These are phyloP conservation scores for Exophiala alcalophila DNA, from an alignment of 2,329 filamentous ascomycete genomes.

Conservation along the genomic window DNA sequence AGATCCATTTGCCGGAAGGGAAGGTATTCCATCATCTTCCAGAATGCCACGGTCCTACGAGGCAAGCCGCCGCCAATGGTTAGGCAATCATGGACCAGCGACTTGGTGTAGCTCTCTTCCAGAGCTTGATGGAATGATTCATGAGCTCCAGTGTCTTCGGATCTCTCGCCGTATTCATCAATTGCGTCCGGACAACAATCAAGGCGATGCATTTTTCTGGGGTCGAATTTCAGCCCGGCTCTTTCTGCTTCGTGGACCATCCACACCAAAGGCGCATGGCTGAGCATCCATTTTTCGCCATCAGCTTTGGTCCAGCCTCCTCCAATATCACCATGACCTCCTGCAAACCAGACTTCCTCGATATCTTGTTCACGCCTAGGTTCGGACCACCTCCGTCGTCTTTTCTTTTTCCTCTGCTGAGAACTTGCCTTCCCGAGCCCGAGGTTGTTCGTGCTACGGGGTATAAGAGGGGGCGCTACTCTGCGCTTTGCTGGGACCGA, in stretches of 20 bases:
- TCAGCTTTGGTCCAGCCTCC: slow-evolving; percentile 53
- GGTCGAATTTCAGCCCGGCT: slow-evolving; percentile 69
- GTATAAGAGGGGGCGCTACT: no score
- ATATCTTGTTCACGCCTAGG: slow-evolving; percentile 63
- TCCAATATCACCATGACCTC: slow-evolving; percentile 74
- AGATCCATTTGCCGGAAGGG: slow-evolving; percentile 80
- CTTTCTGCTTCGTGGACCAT: slow-evolving; percentile 64
- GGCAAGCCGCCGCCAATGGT: slow-evolving; percentile 61
- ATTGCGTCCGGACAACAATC: slow-evolving; percentile 54
- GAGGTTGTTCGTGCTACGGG: no score
- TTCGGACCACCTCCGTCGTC: slow-evolving; percentile 31
- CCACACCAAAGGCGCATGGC: slow-evolving; percentile 67
- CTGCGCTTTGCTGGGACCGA: no score
- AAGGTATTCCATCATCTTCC: slow-evolving; percentile 78
- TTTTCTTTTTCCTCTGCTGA: slow-evolving; percentile 7
- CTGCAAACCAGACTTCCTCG: slow-evolving; percentile 71
- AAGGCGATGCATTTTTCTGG: slow-evolving; percentile 40
- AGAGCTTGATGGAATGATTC: slow-evolving; percentile 57
- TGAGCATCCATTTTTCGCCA: slow-evolving; percentile 58
- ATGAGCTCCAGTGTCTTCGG: slow-evolving; percentile 8
- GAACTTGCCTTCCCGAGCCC: no score
- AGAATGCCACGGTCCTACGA: slow-evolving; percentile 57
- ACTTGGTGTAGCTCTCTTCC: slow-evolving; percentile 45
- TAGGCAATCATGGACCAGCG: slow-evolving; percentile 68
- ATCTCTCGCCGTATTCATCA: slow-evolving; percentile 19